phyloP scores from a whole-genome alignment of 768 basidiomycete species.

The Pulveroboletus sp. region DNA sequence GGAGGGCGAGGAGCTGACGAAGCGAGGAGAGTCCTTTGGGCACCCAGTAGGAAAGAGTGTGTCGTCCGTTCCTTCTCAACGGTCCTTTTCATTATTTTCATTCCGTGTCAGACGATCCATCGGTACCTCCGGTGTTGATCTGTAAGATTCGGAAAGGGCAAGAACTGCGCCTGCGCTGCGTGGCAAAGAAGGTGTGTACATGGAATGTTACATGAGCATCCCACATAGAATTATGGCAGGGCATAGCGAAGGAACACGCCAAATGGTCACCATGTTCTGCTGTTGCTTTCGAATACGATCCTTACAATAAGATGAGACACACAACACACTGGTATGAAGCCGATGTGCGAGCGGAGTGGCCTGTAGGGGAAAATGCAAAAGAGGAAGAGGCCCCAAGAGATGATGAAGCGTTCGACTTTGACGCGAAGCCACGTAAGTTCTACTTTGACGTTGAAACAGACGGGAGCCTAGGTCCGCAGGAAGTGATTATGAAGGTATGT shows the following conservation, averaged over 20 bases:
- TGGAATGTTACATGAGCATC: background rate
- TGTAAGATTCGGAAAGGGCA: slow-evolving; percentile 94
- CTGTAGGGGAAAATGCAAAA: slow-evolving; percentile 76
- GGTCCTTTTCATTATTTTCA: slow-evolving; percentile 2
- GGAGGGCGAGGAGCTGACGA: slow-evolving; percentile 66
- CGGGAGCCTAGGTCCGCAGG: slow-evolving; percentile 83
- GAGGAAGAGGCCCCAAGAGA: slow-evolving; percentile 80
- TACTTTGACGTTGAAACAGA: slow-evolving; percentile 95
- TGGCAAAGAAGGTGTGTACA: slow-evolving; percentile 82
- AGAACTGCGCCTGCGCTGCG: slow-evolving; percentile 78
- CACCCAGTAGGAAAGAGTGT: slow-evolving; percentile 80
- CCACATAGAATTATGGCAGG: slow-evolving; percentile 44
- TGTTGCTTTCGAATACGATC: slow-evolving; percentile 96
- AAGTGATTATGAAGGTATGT: slow-evolving; percentile 79
- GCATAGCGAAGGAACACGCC: slow-evolving; percentile 96
- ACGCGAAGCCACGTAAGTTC: slow-evolving; percentile 83
- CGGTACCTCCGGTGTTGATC: slow-evolving; percentile 67
- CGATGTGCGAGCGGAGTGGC: slow-evolving; percentile 84
- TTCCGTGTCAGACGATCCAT: slow-evolving; percentile 48
- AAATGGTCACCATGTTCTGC: slow-evolving; percentile 99
- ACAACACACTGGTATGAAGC: slow-evolving; percentile 93
- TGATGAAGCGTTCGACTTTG: slow-evolving; percentile 82
- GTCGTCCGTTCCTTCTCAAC: slow-evolving; percentile 18
- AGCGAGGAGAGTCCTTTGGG: slow-evolving; percentile 72
- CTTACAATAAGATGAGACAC: slow-evolving; percentile 94